Base-by-base conservation (phyloP, 768 basidiomycete species). In the Asterophora lycoperdoides region DNA sequence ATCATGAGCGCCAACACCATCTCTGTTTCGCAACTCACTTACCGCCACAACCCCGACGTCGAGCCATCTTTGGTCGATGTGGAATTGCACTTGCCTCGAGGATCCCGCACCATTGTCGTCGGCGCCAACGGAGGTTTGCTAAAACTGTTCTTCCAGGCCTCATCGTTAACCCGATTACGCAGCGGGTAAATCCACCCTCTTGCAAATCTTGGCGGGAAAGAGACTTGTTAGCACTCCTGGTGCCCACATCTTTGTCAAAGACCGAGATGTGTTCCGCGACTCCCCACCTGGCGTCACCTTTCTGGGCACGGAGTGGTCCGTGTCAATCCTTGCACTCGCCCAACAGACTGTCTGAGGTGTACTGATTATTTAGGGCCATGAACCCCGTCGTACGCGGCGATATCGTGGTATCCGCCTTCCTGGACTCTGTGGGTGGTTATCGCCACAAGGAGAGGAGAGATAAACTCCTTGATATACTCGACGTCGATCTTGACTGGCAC, bases 361-460 rank as follows among this genome's bases (percentile, higher is more conserved):
- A 32, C 48, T 47, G 10, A 17, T 46, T 17, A 23, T 53, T n/a
- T 61, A 89, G 89, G 90, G 93, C 93, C 0, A 89, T 89, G 83
- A 98, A 99, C 67, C 93, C 94, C 1, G 95, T 97, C 49, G 94
- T 98, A 10, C 80, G 94, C 28, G 75, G 88, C 8, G 96, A 98
- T 65, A 94, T 98, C 53, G 73, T 84, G 28, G 96, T 99, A 3
- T 83, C 89, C n/a, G 75, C 81, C 41, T 99, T 99, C 67, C 73
- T 99, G n/a, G 91, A 99, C 64, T 94, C 92, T 14, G 91, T 99
- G 4, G 96, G 96, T 11, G 96, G 96, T 0, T 97, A 96, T 64
- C 77, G 93, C 45, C 80, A 97, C 70, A 95, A 95, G 64, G 86
- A 84, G 57, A 78, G 93, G 26, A 76, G 95, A 35, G 91, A 99